Evolutionary conservation across 768 basidiomycete species (phyloP).

Genomic region (Collybia sordida): DNA sequence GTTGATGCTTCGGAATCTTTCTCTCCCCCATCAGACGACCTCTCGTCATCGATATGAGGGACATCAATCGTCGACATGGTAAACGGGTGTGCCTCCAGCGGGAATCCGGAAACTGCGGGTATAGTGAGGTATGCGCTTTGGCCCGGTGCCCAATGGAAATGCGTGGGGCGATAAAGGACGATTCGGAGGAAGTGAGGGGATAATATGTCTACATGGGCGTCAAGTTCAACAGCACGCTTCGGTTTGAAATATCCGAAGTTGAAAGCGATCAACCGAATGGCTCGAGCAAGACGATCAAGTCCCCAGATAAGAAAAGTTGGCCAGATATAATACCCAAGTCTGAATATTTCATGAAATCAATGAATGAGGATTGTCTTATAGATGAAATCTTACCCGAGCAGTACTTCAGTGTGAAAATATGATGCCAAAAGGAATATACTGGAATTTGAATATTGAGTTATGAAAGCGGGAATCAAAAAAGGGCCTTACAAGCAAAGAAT

Average conservation of each 20-base stretch:
- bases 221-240: constrained; percentile 21
- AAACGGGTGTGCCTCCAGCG: constrained; percentile 61
- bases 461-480: neutral
- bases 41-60: neutral
- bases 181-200: constrained; percentile 48
- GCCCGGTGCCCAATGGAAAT: constrained; percentile 49
- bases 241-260: constrained; percentile 42
- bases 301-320: constrained; percentile 55
- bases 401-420: constrained; percentile 36
- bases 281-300: constrained; percentile 50
- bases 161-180: constrained; percentile 35
- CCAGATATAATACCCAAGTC: constrained; percentile 38
- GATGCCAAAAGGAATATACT: constrained; percentile 38
- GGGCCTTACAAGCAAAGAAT: constrained; percentile 33
- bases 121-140: constrained; percentile 54
- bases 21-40: constrained; percentile 1
- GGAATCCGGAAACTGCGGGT: constrained; percentile 41
- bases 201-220: constrained; percentile 41
- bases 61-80: constrained; percentile 51
- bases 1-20: neutral
- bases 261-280: constrained; percentile 40
- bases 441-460: neutral
- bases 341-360: constrained; percentile 11
- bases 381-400: too few relatives aligned
- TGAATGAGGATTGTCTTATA: too few relatives aligned